Conservation (phyloP, 352 stramenopile species). For the Thraustotheca clavata region DNA sequence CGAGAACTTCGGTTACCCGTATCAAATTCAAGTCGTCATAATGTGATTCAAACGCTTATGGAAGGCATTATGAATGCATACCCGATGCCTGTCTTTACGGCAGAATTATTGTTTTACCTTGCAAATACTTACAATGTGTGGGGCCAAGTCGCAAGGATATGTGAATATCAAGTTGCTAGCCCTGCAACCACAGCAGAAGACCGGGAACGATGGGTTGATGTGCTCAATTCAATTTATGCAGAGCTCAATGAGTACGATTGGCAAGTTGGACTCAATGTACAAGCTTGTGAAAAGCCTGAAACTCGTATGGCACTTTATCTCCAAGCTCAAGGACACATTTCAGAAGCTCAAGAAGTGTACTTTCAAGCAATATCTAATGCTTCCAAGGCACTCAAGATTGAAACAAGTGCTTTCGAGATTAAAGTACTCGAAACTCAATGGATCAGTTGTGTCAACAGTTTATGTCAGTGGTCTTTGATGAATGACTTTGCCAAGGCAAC, state of each 20-base stretch:
- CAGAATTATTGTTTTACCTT: conserved; percentile 76
- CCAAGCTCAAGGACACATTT: conserved; percentile 71
- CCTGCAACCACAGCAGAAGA: conserved; percentile 52
- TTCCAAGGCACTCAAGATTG: conserved; percentile 57
- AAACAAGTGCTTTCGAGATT: conserved; percentile 81
- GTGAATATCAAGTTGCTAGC: conserved; percentile 79
- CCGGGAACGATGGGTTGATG: conserved; percentile 77
- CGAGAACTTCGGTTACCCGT: conserved; percentile 73
- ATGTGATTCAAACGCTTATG: conserved; percentile 81
- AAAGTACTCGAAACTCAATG: conserved; percentile 84
- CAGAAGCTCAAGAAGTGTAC: conserved; percentile 84
- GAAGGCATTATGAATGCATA: conserved; percentile 56
- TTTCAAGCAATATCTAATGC: conserved; percentile 74
- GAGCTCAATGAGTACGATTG: conserved; percentile 79
- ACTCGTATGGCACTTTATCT: conserved; percentile 64
- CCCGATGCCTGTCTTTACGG: conserved; percentile 60
- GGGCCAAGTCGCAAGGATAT: conserved; percentile 55
- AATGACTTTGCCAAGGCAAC: conserved; percentile 88
- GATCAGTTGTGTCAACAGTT: conserved; percentile 86
- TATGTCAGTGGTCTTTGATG: conserved; percentile 91
- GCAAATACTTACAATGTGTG: conserved; percentile 79
- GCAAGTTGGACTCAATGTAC: conserved; percentile 62
- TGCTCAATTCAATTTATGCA: conserved; percentile 79
- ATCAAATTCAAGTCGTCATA: conserved; percentile 44
- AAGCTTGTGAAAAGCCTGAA: conserved; percentile 67